Conservation (phyloP, 2,329 filamentous ascomycete genomes). For the Epichloe festucae region DNA sequence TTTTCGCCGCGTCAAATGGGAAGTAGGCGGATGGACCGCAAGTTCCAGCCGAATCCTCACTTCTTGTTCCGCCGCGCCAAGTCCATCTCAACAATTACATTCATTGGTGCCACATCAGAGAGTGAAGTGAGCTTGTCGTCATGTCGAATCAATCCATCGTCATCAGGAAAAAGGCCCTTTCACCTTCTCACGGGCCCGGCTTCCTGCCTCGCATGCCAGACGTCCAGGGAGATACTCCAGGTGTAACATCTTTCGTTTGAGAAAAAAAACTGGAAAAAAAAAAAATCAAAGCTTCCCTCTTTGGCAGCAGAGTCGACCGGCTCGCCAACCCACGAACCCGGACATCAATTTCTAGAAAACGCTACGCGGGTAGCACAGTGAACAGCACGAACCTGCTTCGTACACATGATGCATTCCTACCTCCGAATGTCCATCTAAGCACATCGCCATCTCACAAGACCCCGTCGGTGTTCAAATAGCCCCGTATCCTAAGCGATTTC, state of each 20-base stretch:
- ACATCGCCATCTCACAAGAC: background rate
- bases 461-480: slow-evolving; percentile 4
- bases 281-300: no score
- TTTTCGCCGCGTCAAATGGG: no score
- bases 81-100: no score
- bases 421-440: background rate
- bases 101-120: no score
- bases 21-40: no score
- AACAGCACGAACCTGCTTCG: background rate
- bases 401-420: background rate
- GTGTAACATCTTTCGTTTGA: background rate
- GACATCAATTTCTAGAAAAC: background rate
- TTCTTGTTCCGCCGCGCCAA: background rate
- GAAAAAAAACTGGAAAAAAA: no score
- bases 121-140: background rate
- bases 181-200: background rate
- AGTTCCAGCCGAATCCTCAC: background rate
- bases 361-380: slow-evolving; percentile 3
- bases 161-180: background rate
- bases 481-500: slow-evolving; percentile 1
- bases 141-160: background rate
- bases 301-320: no score
- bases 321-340: background rate
- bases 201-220: background rate
- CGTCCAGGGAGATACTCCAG: background rate